phyloP scores from a whole-genome alignment of 2,329 filamentous ascomycete genomes.

The Beauveria sp. region DNA sequence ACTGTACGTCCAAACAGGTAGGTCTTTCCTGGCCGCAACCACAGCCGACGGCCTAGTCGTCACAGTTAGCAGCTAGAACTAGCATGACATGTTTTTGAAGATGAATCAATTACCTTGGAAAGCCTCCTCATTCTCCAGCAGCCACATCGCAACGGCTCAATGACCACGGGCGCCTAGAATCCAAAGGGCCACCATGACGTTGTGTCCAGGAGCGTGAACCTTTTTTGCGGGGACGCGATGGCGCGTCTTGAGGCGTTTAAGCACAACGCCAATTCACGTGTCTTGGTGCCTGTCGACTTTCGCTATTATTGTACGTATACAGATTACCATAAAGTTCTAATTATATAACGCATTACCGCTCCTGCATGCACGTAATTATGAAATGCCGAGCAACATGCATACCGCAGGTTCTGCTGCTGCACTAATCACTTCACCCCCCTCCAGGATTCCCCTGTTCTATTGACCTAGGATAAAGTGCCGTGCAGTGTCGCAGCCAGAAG shows the following conservation, averaged over 20 bases:
- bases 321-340: not conserved
- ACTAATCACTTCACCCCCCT: not conserved
- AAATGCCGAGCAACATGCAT: too few species aligned
- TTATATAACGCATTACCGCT: not conserved
- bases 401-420: not conserved
- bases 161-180: not conserved
- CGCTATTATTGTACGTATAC: not conserved
- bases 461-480: not conserved
- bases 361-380: too few species aligned
- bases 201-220: slow-evolving; percentile 6
- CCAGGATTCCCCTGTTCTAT: not conserved
- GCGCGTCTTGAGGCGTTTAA: slow-evolving; percentile 8
- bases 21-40: slow-evolving; percentile 77
- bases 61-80: slow-evolving; percentile 8
- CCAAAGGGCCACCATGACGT: slow-evolving; percentile 3
- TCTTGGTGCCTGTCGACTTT: not conserved
- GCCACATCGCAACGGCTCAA: slow-evolving; percentile 46
- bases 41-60: slow-evolving; percentile 47
- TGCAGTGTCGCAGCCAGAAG: too few species aligned
- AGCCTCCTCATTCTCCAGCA: slow-evolving; percentile 51
- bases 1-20: slow-evolving; percentile 80
- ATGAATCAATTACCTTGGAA: slow-evolving; percentile 35
- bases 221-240: slow-evolving; percentile 9
- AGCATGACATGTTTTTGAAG: not conserved
- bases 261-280: slow-evolving; percentile 18